Conservation (phyloP, 257 asterid genomes). For the Solanum sitiens region DNA sequence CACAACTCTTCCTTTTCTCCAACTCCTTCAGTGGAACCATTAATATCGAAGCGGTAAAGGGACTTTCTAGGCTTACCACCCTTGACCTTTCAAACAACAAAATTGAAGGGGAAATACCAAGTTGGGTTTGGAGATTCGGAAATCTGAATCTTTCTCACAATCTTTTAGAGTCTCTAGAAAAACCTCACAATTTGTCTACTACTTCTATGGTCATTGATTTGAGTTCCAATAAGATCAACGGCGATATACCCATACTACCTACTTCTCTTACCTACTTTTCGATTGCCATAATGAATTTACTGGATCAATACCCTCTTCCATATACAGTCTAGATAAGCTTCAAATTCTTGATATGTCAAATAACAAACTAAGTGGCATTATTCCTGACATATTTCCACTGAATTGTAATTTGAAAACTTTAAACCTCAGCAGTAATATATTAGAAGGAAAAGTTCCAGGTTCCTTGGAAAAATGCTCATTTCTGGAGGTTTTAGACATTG, state of each 20-base stretch:
- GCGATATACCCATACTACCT: slow-evolving; percentile 11
- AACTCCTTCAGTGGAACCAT: slow-evolving; percentile 16
- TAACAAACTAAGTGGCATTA: not conserved
- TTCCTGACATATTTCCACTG: not conserved
- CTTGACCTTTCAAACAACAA: slow-evolving; percentile 22
- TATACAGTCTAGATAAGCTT: not conserved
- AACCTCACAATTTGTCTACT: not conserved
- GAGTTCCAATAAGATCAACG: slow-evolving; percentile 19
- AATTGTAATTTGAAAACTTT: not conserved
- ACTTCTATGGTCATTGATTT: slow-evolving; percentile 3
- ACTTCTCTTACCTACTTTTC: not conserved
- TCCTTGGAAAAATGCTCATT: not conserved
- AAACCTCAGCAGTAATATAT: not conserved
- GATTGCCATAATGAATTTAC: not conserved
- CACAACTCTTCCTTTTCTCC: slow-evolving; percentile 2
- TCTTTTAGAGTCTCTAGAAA: slow-evolving; percentile 7
- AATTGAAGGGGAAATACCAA: slow-evolving; percentile 21
- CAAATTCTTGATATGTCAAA: not conserved
- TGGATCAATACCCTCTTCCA: not conserved
- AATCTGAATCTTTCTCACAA: slow-evolving; percentile 25
- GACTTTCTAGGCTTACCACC: not conserved
- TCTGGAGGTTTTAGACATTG: not conserved
- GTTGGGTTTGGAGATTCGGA: slow-evolving; percentile 22
- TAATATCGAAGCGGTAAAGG: slow-evolving; percentile 1
- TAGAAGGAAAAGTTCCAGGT: not conserved